Base-by-base conservation (phyloP, 306 rosid genomes). In the Nissolia schottii region DNA sequence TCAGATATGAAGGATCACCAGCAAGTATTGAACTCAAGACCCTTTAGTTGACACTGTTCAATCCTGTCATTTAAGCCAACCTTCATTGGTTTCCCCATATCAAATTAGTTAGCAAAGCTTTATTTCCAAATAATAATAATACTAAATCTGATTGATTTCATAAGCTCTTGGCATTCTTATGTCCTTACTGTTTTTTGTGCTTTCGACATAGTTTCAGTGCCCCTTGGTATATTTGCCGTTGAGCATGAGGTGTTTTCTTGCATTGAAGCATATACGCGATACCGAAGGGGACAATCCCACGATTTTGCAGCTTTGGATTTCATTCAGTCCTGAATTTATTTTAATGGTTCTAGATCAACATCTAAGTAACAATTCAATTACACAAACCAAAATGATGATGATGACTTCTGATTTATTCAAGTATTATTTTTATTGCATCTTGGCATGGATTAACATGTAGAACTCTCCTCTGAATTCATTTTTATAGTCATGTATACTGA, bases 291-390 rank as follows among this genome's bases (percentile, higher is more conserved):
- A 38, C 46, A 40, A 32, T 65, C 50, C 45, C 53, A 62, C 29
- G 22, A 61, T 24, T 46, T 43, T 24, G 70, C 69, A 14, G 69
- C 41, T 56, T 64, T 57, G 75, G 19, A 28, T 40, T 50, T 50
- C 59, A 51, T 60, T 67, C 14, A 29, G 20, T 23, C 16, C 3
- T 38, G 5, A 35, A 10, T 65, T 56, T 60, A 19, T 56, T 59
- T 66, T 31, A 32, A 62, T 54, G 35, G 45, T 67, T 27, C 48
- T n/a, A 20, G 64, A 62, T 57, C 48, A 64, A 58, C 23, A 41
- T 71, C 48, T 9, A 37, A 22, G 32, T 64, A 23, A 22, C n/a
- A 48, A 62, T 70, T 46, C 16, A 27, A 43, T 73, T 12, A 71
- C 32, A 27, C 12, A 15, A 60, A 25, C 13, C 38, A n/a, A 43